These are phyloP conservation scores for Cicer yamashitae DNA, from an alignment of 306 rosid species.

Conservation along the genomic window DNA sequence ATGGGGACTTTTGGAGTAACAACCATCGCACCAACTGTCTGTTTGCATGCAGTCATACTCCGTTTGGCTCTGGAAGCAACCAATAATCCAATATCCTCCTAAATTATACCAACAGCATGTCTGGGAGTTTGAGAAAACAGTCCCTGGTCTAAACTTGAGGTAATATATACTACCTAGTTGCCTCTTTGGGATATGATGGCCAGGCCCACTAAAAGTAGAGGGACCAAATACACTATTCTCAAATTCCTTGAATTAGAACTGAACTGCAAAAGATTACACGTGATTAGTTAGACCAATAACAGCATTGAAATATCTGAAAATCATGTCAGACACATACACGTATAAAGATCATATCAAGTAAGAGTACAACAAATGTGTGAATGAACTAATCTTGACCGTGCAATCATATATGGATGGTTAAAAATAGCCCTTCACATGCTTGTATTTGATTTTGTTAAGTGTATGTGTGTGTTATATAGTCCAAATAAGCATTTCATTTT, in stretches of 20 bases:
- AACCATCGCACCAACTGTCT: conserved; percentile 62
- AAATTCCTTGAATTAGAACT: conserved; percentile 27
- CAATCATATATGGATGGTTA: neutral
- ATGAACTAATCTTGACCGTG: neutral
- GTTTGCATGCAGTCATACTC: conserved; percentile 62
- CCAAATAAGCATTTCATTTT: neutral
- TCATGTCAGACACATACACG: neutral
- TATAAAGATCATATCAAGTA: neutral
- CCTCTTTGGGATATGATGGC: conserved; percentile 59
- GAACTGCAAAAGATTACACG: conserved; percentile 30
- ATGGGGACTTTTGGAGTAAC: conserved; percentile 63
- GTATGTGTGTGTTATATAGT: neutral
- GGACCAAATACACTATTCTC: neutral
- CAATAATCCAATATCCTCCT: conserved; percentile 60
- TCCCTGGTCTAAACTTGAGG: conserved; percentile 58
- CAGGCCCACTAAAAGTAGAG: conserved; percentile 43
- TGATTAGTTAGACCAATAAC: conserved; percentile 30
- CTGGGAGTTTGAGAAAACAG: conserved; percentile 53
- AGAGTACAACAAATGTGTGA: neutral
- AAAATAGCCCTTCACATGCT: neutral
- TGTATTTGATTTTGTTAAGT: neutral
- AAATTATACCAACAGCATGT: conserved; percentile 54
- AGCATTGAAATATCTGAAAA: neutral
- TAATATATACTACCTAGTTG: conserved; percentile 54
- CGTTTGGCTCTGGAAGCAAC: conserved; percentile 65